A percentile compares a stretch with the other conserved stretches of the same genome.
phyloP scores from a whole-genome alignment of 177 flowering plant genomes.

The Telopea speciosissima region DNA sequence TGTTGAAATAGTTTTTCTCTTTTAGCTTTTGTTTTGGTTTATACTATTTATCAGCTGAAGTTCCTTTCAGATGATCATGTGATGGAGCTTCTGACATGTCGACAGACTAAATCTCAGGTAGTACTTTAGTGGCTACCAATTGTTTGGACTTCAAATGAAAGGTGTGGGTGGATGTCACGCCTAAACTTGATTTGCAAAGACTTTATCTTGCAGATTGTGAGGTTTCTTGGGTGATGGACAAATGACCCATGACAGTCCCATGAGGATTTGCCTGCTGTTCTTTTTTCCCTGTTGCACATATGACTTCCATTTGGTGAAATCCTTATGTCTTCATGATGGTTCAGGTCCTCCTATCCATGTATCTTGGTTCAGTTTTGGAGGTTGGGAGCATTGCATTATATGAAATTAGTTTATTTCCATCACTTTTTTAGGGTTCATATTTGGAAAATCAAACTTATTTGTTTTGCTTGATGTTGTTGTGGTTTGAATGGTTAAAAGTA shows the following conservation, averaged over 20 bases:
- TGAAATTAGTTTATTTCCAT: too few relatives aligned
- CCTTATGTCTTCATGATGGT: too few relatives aligned
- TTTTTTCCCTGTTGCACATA: too few relatives aligned
- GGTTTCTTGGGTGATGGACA: neutral
- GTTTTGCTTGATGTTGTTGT: too few relatives aligned
- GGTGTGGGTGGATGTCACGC: neutral
- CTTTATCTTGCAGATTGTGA: neutral
- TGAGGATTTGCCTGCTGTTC: too few relatives aligned
- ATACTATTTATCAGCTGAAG: neutral
- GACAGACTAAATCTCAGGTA: neutral
- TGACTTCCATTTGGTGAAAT: too few relatives aligned
- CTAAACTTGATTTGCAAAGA: neutral
- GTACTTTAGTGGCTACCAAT: neutral
- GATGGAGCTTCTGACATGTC: neutral
- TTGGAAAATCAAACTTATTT: too few relatives aligned
- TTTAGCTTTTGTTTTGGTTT: neutral
- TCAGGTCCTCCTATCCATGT: too few relatives aligned
- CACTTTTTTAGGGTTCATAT: too few relatives aligned
- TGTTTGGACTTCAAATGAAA: neutral
- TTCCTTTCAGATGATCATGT: neutral
- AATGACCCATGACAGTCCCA: neutral
- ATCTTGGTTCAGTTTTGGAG: too few relatives aligned
- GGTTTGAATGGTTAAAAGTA: too few relatives aligned
- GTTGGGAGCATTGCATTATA: too few relatives aligned
- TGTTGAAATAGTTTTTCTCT: neutral